Evolutionary conservation across 306 rosid genomes (phyloP).

Genomic region (Pyrus pyrifolia): DNA sequence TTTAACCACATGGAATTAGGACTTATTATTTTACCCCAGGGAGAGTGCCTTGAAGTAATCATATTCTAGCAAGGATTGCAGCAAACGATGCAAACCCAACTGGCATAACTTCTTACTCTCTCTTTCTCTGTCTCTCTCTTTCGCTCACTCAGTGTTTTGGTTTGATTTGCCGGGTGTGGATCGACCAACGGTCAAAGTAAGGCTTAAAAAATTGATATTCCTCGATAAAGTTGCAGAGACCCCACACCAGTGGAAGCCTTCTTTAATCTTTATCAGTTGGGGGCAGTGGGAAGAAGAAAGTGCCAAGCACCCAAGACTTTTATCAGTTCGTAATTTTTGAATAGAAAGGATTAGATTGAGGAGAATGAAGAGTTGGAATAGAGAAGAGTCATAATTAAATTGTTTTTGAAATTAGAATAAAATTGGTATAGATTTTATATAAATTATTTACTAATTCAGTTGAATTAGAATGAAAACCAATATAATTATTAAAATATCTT

Average conservation of each 20-base stretch:
- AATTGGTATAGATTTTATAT: no score
- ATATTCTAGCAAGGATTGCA: conserved; percentile 12
- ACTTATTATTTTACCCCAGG: conserved; percentile 5
- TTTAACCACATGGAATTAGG: neutral
- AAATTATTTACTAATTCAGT: no score
- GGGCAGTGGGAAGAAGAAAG: neutral
- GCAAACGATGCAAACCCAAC: conserved; percentile 13
- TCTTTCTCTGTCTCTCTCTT: neutral
- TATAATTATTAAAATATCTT: no score
- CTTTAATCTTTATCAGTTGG: neutral
- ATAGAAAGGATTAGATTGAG: no score
- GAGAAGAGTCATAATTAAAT: no score
- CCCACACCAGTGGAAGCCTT: conserved; percentile 11
- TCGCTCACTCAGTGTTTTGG: neutral
- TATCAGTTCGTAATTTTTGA: no score
- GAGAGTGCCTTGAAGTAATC: conserved; percentile 29
- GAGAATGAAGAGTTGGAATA: no score
- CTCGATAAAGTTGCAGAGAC: conserved; percentile 11
- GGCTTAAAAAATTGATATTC: neutral
- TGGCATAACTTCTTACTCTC: neutral
- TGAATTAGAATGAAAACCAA: no score
- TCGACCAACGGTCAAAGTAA: conserved; percentile 17
- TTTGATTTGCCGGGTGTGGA: conserved; percentile 15
- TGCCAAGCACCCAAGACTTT: conserved; percentile 7
- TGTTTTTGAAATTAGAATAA: no score